These are phyloP conservation scores for Glycine tomentella DNA, from an alignment of 306 rosid genomes.

Conservation along the genomic window DNA sequence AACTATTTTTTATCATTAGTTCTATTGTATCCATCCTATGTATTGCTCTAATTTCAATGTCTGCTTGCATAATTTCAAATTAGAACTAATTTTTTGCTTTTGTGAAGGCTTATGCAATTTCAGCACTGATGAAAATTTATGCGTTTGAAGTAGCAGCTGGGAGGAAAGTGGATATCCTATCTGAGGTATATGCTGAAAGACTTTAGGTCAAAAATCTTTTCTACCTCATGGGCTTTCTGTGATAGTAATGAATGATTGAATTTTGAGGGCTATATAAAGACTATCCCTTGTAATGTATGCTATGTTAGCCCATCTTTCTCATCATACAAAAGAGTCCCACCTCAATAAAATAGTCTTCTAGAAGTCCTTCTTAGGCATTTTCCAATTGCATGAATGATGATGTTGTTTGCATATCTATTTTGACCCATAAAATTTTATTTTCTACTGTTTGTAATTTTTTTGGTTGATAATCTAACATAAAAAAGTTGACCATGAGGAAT, in stretches of 20 bases:
- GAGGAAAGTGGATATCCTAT: conserved; percentile 80
- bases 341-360: conserved; percentile 4
- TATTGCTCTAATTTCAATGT: conserved; percentile 7
- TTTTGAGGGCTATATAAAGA: conserved; percentile 16
- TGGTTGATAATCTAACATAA: conserved; percentile 12
- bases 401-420: background rate
- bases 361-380: conserved; percentile 29
- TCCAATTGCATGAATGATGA: background rate
- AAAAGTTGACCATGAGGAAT: conserved; percentile 17
- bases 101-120: conserved; percentile 86
- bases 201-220: conserved; percentile 18
- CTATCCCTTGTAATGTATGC: background rate
- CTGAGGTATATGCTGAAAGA: conserved; percentile 69
- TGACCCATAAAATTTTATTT: background rate
- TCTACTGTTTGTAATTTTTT: background rate
- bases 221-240: conserved; percentile 14
- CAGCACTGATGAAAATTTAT: conserved; percentile 86
- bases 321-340: conserved; percentile 3
- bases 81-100: conserved; percentile 46
- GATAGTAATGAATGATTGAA: conserved; percentile 24
- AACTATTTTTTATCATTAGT: conserved; percentile 2
- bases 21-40: conserved; percentile 13
- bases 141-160: conserved; percentile 84
- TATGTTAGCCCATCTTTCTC: background rate
- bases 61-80: conserved; percentile 34